Percentiles rank a stretch among this genome's conserved stretches.
These are phyloP conservation scores for Amanita pseudoporphyria DNA, from an alignment of 768 basidiomycete species.

Conservation along the genomic window DNA sequence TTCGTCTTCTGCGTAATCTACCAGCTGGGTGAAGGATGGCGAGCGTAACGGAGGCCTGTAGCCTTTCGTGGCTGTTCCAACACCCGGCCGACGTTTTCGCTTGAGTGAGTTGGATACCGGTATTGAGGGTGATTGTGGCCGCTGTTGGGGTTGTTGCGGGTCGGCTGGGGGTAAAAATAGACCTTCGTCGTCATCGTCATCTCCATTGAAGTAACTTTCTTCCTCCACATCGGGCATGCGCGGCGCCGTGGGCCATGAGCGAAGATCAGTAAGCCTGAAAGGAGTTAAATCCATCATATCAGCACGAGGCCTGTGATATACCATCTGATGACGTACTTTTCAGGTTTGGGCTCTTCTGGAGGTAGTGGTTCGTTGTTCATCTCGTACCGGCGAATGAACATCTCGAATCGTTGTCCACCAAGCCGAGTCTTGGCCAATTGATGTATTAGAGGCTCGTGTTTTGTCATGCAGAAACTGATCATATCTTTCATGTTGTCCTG, in stretches of 20 bases:
- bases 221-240: constrained; percentile 65
- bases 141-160: constrained; percentile 19
- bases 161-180: constrained; percentile 26
- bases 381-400: constrained; percentile 78
- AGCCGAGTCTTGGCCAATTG: constrained; percentile 51
- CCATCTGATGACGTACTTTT: constrained; percentile 31
- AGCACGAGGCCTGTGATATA: neutral
- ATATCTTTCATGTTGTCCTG: constrained; percentile 86
- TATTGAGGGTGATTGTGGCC: constrained; percentile 26
- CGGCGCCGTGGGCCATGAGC: constrained; percentile 35
- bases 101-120: constrained; percentile 33
- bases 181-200: constrained; percentile 60
- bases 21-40: constrained; percentile 48
- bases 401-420: constrained; percentile 57
- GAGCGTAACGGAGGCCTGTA: constrained; percentile 41
- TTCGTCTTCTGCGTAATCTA: constrained; percentile 75
- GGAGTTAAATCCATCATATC: constrained; percentile 9
- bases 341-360: constrained; percentile 34
- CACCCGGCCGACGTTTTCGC: constrained; percentile 45
- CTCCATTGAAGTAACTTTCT: constrained; percentile 89
- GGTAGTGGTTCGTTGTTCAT: constrained; percentile 83
- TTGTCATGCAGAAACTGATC: constrained; percentile 77
- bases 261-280: constrained; percentile 29
- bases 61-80: constrained; percentile 33
- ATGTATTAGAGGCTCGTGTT: constrained; percentile 56